Evolutionary conservation across 495 filamentous ascomycete species (phyloP), one percentile per base, ranked within the genome.

Genomic region (Trichoderma orchidacearum): DNA sequence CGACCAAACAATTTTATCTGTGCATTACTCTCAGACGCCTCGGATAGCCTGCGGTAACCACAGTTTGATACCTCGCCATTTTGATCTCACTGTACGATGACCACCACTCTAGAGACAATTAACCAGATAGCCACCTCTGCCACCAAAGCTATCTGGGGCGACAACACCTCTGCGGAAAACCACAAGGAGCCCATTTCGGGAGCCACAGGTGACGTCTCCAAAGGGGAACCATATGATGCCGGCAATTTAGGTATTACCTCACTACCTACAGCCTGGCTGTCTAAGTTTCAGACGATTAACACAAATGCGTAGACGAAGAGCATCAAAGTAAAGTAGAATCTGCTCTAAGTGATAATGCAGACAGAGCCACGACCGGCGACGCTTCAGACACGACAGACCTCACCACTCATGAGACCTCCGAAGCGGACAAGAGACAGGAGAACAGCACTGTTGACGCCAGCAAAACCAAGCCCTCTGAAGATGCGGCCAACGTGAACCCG

Each of bases 161-260:
- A 74, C 50, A 59, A 56, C 53, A 66, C 61, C 11, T 59, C 45
- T 11, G 30, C 53, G 1, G 53, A 66, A 25, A 56, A 56, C 48
- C 63, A 68, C 48, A 38, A 73, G 58, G 80, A 84, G 63, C 80
- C 80, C 23, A 60, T 79, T 51, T 77, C 75, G 28, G 80, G 80
- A 36, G 64, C 72, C 45, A 60, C 64, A 13, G 80, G 80, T 18
- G 70, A 81, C 55, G 74, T 74, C 13, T 64, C 68, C n/a, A 72
- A 72, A 48, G 78, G 78, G n/a, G 75, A 81, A 65, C 80, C 79
- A 0, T 83, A 76, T 57, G 80, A 83, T 58, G 74, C 73, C 23
- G 80, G 80, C 53, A 83, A 82, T 62, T 65, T 78, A 25, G 70
- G 72, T 75, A 64, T 41, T 13, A n/a, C n/a, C n/a, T n/a, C n/a